phyloP scores from a whole-genome alignment of 1,284 basidiomycete species.

The Microbotryum scabiosae region DNA sequence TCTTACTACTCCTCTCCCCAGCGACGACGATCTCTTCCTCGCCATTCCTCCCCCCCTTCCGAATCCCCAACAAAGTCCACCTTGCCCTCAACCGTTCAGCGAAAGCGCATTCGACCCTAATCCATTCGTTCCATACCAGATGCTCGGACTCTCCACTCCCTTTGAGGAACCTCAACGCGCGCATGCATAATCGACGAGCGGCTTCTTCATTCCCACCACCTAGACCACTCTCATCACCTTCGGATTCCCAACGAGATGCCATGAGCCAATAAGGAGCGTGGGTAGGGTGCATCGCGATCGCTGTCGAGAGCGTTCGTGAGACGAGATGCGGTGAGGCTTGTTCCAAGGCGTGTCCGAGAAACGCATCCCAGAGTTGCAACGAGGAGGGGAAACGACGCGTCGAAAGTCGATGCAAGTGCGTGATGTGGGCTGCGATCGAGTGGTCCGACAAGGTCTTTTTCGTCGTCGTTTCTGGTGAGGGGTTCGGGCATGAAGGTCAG shows the following conservation, averaged over 20 bases:
- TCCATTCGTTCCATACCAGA: constrained; percentile 35
- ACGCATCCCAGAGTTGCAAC: constrained; percentile 32
- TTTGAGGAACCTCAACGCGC: constrained; percentile 35
- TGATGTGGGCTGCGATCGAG: constrained; percentile 36
- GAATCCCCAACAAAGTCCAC: constrained; percentile 30
- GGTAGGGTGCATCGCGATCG: constrained; percentile 36
- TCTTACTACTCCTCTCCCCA: constrained; percentile 5
- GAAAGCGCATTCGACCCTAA: constrained; percentile 34
- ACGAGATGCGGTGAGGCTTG: constrained; percentile 33
- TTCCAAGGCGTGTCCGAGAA: constrained; percentile 32
- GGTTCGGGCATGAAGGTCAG: neutral
- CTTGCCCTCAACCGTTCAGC: constrained; percentile 32
- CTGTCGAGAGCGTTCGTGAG: constrained; percentile 32
- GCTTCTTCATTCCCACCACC: constrained; percentile 37
- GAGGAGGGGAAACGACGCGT: constrained; percentile 35
- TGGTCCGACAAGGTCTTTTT: constrained; percentile 35
- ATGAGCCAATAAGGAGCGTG: constrained; percentile 35
- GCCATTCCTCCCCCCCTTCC: constrained; percentile 13
- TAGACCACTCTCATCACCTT: constrained; percentile 34
- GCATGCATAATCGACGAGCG: constrained; percentile 35
- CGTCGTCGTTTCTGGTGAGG: constrained; percentile 20
- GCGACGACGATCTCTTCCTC: too few relatives aligned
- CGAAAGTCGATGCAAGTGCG: constrained; percentile 33
- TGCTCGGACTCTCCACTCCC: constrained; percentile 10
- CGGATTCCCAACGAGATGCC: constrained; percentile 35